Conservation (phyloP, 2,329 filamentous ascomycete genomes). For the Pleomassaria siparia region DNA sequence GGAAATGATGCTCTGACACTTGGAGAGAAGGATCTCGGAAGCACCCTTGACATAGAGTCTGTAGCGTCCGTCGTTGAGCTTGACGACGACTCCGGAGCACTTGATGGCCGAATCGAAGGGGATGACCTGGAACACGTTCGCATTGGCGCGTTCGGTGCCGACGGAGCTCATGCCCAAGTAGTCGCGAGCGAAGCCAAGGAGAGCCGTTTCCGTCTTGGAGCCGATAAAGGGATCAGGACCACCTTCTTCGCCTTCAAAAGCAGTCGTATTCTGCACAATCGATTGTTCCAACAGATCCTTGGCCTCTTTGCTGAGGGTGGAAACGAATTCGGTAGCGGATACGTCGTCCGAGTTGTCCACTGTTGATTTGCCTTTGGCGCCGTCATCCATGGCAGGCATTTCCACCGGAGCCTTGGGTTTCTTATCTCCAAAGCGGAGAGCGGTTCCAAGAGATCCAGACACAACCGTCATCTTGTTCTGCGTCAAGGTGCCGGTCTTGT, state of each 20-base stretch:
- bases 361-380: constrained; percentile 39
- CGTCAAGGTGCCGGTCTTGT: constrained; percentile 49
- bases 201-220: constrained; percentile 76
- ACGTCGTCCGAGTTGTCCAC: constrained; percentile 50
- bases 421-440: constrained; percentile 56
- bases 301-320: constrained; percentile 53
- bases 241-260: constrained; percentile 47
- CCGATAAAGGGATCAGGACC: constrained; percentile 62
- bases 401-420: constrained; percentile 29
- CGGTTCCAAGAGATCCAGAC: constrained; percentile 66
- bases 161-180: constrained; percentile 65
- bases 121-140: constrained; percentile 58
- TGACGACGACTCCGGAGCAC: constrained; percentile 68
- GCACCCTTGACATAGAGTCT: constrained; percentile 58
- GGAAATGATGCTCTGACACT: constrained; percentile 56
- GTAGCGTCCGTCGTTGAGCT: constrained; percentile 57
- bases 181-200: constrained; percentile 69
- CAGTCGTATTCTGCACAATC: constrained; percentile 43
- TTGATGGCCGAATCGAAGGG: constrained; percentile 67
- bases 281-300: constrained; percentile 63
- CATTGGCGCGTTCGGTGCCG: constrained; percentile 63
- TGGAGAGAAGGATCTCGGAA: constrained; percentile 52
- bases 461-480: constrained; percentile 63
- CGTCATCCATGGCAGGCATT: constrained; percentile 24
- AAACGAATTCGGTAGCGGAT: constrained; percentile 57